phyloP scores from a whole-genome alignment of 2,329 filamentous ascomycete species.

The Pseudocercospora cruenta region DNA sequence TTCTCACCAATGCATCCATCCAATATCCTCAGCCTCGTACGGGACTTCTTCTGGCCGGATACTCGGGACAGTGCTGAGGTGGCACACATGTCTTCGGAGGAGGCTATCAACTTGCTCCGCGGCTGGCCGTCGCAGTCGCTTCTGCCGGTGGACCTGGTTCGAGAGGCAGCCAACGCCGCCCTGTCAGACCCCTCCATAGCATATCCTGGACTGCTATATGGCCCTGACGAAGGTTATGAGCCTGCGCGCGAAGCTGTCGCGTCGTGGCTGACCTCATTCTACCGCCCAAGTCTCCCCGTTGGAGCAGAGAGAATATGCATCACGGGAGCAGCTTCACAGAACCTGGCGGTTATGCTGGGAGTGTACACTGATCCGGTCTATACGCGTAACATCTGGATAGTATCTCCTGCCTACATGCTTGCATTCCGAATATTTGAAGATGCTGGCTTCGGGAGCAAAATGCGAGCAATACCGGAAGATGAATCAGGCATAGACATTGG shows the following conservation, averaged over 20 bases:
- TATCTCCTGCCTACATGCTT: slow-evolving; percentile 82
- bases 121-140: slow-evolving; percentile 70
- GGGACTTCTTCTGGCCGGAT: slow-evolving; percentile 14
- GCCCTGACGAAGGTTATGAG: slow-evolving; percentile 73
- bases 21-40: slow-evolving; percentile 18
- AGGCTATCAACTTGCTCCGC: slow-evolving; percentile 64
- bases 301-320: slow-evolving; percentile 70
- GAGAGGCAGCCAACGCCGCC: slow-evolving; percentile 62
- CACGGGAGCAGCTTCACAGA: slow-evolving; percentile 84
- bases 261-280: slow-evolving; percentile 69
- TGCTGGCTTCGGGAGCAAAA: slow-evolving; percentile 68
- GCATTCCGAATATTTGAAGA: slow-evolving; percentile 85
- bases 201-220: slow-evolving; percentile 73
- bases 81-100: slow-evolving; percentile 9
- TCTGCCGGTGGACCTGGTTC: slow-evolving; percentile 67
- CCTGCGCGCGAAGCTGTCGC: slow-evolving; percentile 72
- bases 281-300: slow-evolving; percentile 50
- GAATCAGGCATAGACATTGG: slow-evolving; percentile 74
- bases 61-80: not conserved
- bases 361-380: slow-evolving; percentile 78
- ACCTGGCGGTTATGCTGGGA: slow-evolving; percentile 73
- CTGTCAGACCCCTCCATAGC: slow-evolving; percentile 64
- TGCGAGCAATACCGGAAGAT: slow-evolving; percentile 76
- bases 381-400: slow-evolving; percentile 77
- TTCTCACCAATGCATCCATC: not conserved